Base-by-base conservation (phyloP, 192 early-diverging fungal species). In the Coemansia javaensis region DNA sequence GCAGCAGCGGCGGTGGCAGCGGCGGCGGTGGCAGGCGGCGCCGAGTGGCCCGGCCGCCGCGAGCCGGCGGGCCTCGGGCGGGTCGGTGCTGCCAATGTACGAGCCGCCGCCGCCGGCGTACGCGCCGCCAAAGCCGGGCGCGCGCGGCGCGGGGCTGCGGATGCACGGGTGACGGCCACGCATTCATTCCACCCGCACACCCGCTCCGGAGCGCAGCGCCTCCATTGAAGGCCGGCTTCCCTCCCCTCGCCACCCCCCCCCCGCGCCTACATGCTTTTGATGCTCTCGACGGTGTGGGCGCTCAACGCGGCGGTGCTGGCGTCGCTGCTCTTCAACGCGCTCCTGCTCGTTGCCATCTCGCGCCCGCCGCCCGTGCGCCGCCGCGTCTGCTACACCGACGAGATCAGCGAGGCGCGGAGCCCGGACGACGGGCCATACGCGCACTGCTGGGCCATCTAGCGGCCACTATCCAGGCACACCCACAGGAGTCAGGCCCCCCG, bases 91-190 rank as follows among this genome's bases (percentile, higher is more conserved):
- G 33, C 63, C 63, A n/a, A 40, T 42, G 15, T 65, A 65, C 45
- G 63, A 65, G 40, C 50, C 63, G 7, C 63, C 63, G 8, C 63
- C 63, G 27, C 63, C 63, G 17, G 63, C 50, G 6, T 65, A 65
- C 36, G 20, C 40, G 17, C 39, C 45, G 16, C 38, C 42, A 61
- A 61, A 59, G 22, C n/a, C 37, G 15, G 20, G 20, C 13, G 41
- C 34, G 9, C 20, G 23, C 15, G 21, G 28, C 41, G 12, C 31
- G 16, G 3, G 23, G 22, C 9, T 22, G 2, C 9, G 38, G 20
- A 13, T 27, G 40, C n/a, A 8, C 12, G 13, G 5, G n/a, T 42
- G 14, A 10, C 24, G 13, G 22, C 15, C 2, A 2, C 15, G 23
- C 46, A 24, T 42, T n/a, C n/a, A n/a, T n/a, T n/a, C n/a, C n/a